Evolutionary conservation across 768 basidiomycete species (phyloP).

Genomic region (Tremella fuciformis): DNA sequence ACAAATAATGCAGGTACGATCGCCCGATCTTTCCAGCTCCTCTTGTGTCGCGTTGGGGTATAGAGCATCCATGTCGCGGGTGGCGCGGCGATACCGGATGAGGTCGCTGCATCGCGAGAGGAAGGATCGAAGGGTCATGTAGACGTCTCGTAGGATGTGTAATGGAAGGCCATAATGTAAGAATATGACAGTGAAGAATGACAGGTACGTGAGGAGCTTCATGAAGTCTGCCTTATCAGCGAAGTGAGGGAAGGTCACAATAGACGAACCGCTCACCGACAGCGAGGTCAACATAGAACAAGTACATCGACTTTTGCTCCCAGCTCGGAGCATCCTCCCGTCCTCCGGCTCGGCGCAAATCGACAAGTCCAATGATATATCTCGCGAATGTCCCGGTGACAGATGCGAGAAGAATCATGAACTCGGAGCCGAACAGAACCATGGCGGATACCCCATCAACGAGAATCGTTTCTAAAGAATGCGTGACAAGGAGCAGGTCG

Average conservation of each 20-base stretch:
- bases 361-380: slow-evolving; percentile 75
- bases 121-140: slow-evolving; percentile 91
- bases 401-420: slow-evolving; percentile 41
- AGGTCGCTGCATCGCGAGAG: slow-evolving; percentile 80
- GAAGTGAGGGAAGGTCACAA: neutral
- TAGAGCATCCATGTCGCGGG: slow-evolving; percentile 90
- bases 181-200: slow-evolving; percentile 91
- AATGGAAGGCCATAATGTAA: slow-evolving; percentile 91
- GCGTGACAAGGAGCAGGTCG: slow-evolving; percentile 71
- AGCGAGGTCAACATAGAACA: slow-evolving; percentile 87
- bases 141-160: slow-evolving; percentile 95
- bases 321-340: slow-evolving; percentile 63
- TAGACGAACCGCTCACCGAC: slow-evolving; percentile 63
- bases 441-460: slow-evolving; percentile 77
- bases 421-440: slow-evolving; percentile 91
- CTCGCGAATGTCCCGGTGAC: slow-evolving; percentile 59
- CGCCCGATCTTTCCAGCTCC: slow-evolving; percentile 75
- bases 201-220: slow-evolving; percentile 84
- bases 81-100: slow-evolving; percentile 87
- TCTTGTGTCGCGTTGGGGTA: slow-evolving; percentile 89
- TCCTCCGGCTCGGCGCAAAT: slow-evolving; percentile 67
- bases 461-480: slow-evolving; percentile 58
- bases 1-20: slow-evolving; percentile 95
- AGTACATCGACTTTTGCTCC: slow-evolving; percentile 97
- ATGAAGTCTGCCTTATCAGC: slow-evolving; percentile 67